Percentiles rank a stretch among this genome's conserved stretches.
phyloP scores from a whole-genome alignment of 129 eudicot species.

The Erigeron canadensis region DNA sequence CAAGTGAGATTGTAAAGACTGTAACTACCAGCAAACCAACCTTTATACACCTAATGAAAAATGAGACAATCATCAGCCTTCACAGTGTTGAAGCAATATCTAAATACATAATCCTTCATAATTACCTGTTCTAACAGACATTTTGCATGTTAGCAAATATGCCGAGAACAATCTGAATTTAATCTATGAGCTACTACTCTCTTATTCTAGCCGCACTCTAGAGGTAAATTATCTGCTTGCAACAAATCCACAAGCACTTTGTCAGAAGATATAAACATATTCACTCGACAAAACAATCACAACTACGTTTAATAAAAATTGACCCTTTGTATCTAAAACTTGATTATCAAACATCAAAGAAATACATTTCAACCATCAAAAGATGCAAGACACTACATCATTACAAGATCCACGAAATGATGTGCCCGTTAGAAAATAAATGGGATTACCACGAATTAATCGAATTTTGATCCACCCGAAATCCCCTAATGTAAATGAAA shows the following conservation, averaged over 20 bases:
- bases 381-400: slow-evolving; percentile 22
- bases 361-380: slow-evolving; percentile 30
- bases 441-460: slow-evolving; percentile 3
- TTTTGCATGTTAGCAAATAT: no score
- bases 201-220: no score
- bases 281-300: background rate
- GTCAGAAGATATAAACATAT: background rate
- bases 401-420: slow-evolving; percentile 17
- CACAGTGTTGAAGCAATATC: no score
- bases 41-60: no score
- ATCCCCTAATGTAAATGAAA: slow-evolving; percentile 19
- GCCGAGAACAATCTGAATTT: no score
- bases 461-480: slow-evolving; percentile 22
- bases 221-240: no score
- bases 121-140: no score
- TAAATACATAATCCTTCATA: no score
- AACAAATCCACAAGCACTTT: background rate
- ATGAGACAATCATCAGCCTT: no score
- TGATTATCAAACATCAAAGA: background rate
- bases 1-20: no score
- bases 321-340: background rate
- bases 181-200: no score
- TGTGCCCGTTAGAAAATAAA: slow-evolving; percentile 15
- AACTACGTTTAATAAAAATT: background rate
- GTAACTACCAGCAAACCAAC: no score